These are phyloP conservation scores for Linum tenue DNA, from an alignment of 345 rosid species.

Conservation along the genomic window DNA sequence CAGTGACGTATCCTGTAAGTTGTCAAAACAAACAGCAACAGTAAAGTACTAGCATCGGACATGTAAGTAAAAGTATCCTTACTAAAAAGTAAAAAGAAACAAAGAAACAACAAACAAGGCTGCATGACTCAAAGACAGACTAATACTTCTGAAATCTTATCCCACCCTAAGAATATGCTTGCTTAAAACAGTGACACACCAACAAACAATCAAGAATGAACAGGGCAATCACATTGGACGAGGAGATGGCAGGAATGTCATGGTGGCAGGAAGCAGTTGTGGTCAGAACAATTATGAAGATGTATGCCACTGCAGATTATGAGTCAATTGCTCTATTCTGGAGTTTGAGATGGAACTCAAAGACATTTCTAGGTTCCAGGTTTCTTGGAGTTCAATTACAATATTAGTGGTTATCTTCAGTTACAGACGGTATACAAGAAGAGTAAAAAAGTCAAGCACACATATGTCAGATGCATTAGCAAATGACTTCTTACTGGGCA, in stretches of 20 bases:
- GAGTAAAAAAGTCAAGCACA: background rate
- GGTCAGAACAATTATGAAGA: too few species aligned
- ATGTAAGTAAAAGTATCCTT: background rate
- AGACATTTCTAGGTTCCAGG: too few species aligned
- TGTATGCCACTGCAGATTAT: too few species aligned
- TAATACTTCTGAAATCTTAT: background rate
- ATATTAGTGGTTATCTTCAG: too few species aligned
- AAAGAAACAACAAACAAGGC: background rate
- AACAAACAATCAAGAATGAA: too few species aligned
- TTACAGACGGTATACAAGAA: background rate
- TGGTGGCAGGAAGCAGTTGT: too few species aligned
- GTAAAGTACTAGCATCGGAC: background rate
- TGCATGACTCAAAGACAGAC: background rate
- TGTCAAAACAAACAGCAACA: background rate
- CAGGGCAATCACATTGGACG: too few species aligned
- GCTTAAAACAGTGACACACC: background rate
- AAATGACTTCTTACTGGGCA: slow-evolving; percentile 56
- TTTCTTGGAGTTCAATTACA: too few species aligned
- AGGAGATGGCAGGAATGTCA: too few species aligned
- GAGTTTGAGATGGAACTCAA: too few species aligned
- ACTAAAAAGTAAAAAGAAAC: too few species aligned
- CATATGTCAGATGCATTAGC: background rate
- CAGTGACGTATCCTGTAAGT: background rate
- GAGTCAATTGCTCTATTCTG: too few species aligned
- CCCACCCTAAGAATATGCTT: background rate